A percentile compares a stretch with the other conserved stretches of the same genome.
These are phyloP conservation scores for Talaromyces sp. DNA, from an alignment of 2,329 filamentous ascomycete species.

Conservation along the genomic window DNA sequence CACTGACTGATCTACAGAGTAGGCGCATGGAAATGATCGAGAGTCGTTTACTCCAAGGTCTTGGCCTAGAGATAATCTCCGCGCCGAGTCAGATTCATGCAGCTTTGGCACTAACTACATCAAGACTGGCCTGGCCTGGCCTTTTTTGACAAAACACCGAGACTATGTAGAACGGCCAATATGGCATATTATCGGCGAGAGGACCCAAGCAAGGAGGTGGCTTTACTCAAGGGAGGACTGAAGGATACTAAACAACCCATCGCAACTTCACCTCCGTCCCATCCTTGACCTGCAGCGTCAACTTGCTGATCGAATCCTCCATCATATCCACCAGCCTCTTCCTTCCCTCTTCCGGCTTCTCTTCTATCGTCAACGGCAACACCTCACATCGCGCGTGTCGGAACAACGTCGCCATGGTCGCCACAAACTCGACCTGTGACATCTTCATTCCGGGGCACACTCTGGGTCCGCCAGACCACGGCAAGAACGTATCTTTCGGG, in stretches of 20 bases:
- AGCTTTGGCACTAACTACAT: neutral
- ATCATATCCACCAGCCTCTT: slow-evolving; percentile 4
- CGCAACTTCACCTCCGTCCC: slow-evolving; percentile 10
- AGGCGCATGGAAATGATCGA: too few species aligned
- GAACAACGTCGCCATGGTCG: slow-evolving; percentile 44
- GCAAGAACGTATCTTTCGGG: slow-evolving; percentile 7
- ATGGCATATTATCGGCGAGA: neutral
- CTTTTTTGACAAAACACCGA: neutral
- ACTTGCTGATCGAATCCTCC: slow-evolving; percentile 11
- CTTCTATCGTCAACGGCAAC: neutral
- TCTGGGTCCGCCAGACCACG: slow-evolving; percentile 6
- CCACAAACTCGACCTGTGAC: slow-evolving; percentile 55
- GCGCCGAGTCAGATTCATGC: neutral
- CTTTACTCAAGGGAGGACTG: neutral
- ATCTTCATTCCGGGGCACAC: slow-evolving; percentile 30
- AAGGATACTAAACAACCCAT: neutral
- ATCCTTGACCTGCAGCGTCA: slow-evolving; percentile 15
- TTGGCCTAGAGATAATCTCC: neutral
- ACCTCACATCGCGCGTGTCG: slow-evolving; percentile 27
- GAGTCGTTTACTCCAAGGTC: too few species aligned
- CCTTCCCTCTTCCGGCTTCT: neutral
- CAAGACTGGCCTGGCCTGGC: neutral
- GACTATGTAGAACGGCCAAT: neutral
- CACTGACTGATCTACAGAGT: too few species aligned
- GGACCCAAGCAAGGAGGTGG: neutral